Percentiles rank a stretch among this genome's conserved stretches.
These are phyloP conservation scores for Trypanosoma mega DNA, from an alignment of 208 protist genomes.

Conservation along the genomic window DNA sequence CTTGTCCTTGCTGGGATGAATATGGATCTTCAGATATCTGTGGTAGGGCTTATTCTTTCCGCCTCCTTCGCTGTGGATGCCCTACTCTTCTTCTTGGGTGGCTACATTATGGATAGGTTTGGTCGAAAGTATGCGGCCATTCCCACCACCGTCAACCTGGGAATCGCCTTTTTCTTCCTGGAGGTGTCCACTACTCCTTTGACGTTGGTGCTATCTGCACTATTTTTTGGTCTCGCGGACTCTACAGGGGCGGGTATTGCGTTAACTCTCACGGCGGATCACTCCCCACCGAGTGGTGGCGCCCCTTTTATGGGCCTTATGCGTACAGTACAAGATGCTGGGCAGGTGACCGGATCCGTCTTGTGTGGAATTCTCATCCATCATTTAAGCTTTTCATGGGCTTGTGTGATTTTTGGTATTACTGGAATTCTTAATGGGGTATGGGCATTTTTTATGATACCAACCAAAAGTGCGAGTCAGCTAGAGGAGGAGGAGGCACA, in stretches of 20 bases:
- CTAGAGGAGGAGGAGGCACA: conserved; percentile 1
- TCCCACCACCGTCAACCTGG: conserved; percentile 50
- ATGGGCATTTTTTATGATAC: conserved; percentile 50
- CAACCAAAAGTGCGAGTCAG: conserved; percentile 24
- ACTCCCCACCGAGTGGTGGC: conserved; percentile 45
- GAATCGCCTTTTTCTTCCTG: conserved; percentile 50
- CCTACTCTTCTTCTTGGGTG: conserved; percentile 65
- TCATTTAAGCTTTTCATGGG: conserved; percentile 31
- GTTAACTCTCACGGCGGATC: conserved; percentile 73
- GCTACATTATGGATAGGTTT: conserved; percentile 65
- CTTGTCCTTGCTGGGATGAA: conserved; percentile 20
- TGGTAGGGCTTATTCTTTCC: conserved; percentile 36
- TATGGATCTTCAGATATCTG: conserved; percentile 10
- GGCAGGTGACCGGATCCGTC: conserved; percentile 61
- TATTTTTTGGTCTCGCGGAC: conserved; percentile 62
- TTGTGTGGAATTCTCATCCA: conserved; percentile 38
- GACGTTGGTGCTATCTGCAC: conserved; percentile 36
- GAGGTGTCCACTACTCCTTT: conserved; percentile 28
- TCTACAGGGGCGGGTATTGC: conserved; percentile 63
- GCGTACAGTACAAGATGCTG: conserved; percentile 64
- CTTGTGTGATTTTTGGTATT: conserved; percentile 43
- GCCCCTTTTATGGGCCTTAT: conserved; percentile 81
- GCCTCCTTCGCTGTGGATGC: conserved; percentile 38
- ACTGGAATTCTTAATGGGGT: conserved; percentile 38
- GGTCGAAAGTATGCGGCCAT: conserved; percentile 61